Conservation (phyloP, 257 asterid genomes). For the Nicotiana knightiana region DNA sequence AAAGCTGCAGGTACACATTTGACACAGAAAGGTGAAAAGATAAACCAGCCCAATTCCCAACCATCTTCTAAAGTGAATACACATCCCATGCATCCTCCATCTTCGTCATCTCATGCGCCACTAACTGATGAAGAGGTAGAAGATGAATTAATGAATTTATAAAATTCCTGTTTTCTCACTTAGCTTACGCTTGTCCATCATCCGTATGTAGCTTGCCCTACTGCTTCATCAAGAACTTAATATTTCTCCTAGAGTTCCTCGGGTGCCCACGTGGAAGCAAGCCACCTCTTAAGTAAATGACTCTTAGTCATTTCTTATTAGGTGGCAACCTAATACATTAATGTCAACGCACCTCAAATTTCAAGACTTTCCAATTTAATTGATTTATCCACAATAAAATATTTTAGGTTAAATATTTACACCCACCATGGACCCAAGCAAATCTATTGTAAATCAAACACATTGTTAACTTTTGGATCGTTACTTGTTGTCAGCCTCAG, state of each 20-base stretch:
- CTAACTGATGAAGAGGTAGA: constrained; percentile 96
- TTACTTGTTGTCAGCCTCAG: no score
- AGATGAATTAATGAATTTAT: constrained; percentile 2
- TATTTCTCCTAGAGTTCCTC: constrained; percentile 96
- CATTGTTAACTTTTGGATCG: no score
- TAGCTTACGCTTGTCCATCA: constrained; percentile 1
- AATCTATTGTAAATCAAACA: no score
- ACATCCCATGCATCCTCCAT: constrained; percentile 42
- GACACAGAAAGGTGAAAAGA: constrained; percentile 61
- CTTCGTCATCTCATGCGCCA: constrained; percentile 55
- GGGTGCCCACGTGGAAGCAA: constrained; percentile 37
- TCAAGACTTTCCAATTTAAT: no score
- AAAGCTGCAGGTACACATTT: constrained; percentile 37
- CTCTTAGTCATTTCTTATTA: no score
- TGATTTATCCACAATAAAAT: no score
- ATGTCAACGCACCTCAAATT: no score
- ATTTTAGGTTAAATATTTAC: no score
- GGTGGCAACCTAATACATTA: no score
- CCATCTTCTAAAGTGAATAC: constrained; percentile 53
- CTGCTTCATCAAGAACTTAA: constrained; percentile 95
- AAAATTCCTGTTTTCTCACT: constrained; percentile 4
- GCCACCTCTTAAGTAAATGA: no score
- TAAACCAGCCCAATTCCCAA: constrained; percentile 40
- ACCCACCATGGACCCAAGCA: no score
- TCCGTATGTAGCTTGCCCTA: constrained; percentile 66